These are phyloP conservation scores for Oryza punctata DNA, from an alignment of 176 grass and related monocot genomes.

Conservation along the genomic window DNA sequence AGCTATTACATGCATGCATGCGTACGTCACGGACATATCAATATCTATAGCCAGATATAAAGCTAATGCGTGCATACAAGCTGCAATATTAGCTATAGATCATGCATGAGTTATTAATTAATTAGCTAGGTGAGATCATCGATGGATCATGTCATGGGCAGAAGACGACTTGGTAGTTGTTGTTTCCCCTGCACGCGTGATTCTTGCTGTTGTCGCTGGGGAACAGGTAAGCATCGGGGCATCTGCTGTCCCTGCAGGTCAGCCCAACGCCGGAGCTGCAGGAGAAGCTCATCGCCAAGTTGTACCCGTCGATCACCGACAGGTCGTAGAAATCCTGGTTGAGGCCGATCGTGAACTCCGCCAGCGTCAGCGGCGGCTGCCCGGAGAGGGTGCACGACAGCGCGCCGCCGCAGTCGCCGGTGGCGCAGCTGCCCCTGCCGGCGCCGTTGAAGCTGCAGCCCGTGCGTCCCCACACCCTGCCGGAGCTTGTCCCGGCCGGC, in stretches of 20 bases:
- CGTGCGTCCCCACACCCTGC: constrained; percentile 12
- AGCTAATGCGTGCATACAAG: too few species aligned
- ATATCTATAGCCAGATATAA: too few species aligned
- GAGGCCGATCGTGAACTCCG: constrained; percentile 21
- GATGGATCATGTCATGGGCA: constrained; percentile 29
- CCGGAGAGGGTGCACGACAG: constrained; percentile 2
- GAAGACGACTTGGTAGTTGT: constrained; percentile 27
- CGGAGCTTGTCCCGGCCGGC: neutral
- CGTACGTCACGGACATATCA: too few species aligned
- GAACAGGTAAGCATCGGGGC: neutral
- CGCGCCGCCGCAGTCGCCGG: constrained; percentile 2
- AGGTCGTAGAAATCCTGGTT: constrained; percentile 16
- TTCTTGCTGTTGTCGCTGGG: neutral
- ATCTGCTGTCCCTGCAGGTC: neutral
- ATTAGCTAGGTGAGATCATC: too few species aligned
- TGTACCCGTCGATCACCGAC: constrained; percentile 36
- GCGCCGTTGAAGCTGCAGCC: neutral
- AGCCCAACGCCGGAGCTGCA: neutral
- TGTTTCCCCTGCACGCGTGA: neutral
- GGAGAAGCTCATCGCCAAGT: neutral
- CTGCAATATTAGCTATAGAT: too few species aligned
- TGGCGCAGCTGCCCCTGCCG: neutral
- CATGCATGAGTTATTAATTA: too few species aligned
- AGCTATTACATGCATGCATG: too few species aligned
- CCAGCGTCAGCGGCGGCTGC: constrained; percentile 18